Conservation (phyloP, 768 basidiomycete genomes). For the Rhizopogon sp. region DNA sequence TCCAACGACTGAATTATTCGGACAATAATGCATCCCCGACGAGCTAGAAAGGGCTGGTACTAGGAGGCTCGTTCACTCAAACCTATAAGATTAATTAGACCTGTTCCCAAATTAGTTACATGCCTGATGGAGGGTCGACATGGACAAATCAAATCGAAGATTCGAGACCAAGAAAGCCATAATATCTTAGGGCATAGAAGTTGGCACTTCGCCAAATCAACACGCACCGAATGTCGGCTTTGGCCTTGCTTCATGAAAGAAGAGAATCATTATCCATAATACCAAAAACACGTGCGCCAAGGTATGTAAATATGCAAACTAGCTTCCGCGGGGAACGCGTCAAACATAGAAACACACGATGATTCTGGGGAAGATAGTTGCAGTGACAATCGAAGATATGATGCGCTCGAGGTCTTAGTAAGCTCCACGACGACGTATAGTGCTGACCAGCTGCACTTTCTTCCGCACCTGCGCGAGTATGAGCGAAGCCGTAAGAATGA, state of each 20-base stretch:
- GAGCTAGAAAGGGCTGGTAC: not conserved
- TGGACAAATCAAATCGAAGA: not conserved
- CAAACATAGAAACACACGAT: not conserved
- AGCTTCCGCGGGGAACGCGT: not conserved
- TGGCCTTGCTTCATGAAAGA: not conserved
- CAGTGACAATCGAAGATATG: not conserved
- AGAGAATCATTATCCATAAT: not conserved
- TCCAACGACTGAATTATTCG: not conserved
- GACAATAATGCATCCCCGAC: not conserved
- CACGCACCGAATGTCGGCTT: not conserved
- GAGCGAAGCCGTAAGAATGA: slow-evolving; percentile 9
- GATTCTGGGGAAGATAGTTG: not conserved
- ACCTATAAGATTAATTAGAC: not conserved
- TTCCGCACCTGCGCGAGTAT: slow-evolving; percentile 60
- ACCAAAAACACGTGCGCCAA: not conserved
- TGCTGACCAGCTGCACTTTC: slow-evolving; percentile 75
- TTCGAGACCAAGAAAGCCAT: not conserved
- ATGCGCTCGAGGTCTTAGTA: slow-evolving; percentile 26
- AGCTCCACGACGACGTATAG: slow-evolving; percentile 73
- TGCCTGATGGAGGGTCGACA: not conserved
- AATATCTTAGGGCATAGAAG: not conserved
- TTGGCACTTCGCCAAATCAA: not conserved
- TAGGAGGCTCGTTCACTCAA: not conserved
- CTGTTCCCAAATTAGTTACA: not conserved
- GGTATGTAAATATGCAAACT: slow-evolving; percentile 1